Evolutionary conservation across 2,329 filamentous ascomycete genomes (phyloP).

Genomic region (Colletotrichum shisoi): DNA sequence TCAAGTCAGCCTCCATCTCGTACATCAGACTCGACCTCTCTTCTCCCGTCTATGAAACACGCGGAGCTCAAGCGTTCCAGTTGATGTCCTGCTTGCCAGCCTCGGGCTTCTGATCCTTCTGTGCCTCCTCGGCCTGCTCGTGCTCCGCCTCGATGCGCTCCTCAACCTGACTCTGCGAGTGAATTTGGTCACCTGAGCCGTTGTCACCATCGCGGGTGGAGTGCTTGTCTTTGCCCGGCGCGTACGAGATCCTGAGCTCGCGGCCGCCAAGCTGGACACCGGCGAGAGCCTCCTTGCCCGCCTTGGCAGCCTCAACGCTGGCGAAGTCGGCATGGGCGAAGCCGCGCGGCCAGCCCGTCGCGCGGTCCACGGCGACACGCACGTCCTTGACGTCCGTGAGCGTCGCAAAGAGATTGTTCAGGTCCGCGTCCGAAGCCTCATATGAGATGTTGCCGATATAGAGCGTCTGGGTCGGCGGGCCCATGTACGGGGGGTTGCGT

Average conservation of each 20-base stretch:
- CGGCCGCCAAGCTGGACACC: constrained; percentile 71
- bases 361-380: constrained; percentile 81
- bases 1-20: background rate
- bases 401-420: constrained; percentile 78
- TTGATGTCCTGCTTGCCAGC: constrained; percentile 36
- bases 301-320: constrained; percentile 69
- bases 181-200: background rate
- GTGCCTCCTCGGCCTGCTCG: constrained; percentile 30
- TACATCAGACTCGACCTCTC: background rate
- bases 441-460: constrained; percentile 89
- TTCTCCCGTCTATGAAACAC: background rate
- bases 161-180: background rate
- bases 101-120: constrained; percentile 32
- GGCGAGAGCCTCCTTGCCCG: constrained; percentile 64
- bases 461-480: constrained; percentile 57
- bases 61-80: constrained; percentile 29
- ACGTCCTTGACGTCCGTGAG: constrained; percentile 77
- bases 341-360: constrained; percentile 80
- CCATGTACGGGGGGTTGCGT: background rate
- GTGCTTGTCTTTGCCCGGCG: constrained; percentile 41
- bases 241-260: constrained; percentile 71
- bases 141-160: constrained; percentile 12
- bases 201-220: background rate
- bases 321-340: constrained; percentile 86
- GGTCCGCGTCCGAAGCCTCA: constrained; percentile 82